phyloP scores from a whole-genome alignment of 495 filamentous ascomycete genomes.

The Aeminium ludgeri region DNA sequence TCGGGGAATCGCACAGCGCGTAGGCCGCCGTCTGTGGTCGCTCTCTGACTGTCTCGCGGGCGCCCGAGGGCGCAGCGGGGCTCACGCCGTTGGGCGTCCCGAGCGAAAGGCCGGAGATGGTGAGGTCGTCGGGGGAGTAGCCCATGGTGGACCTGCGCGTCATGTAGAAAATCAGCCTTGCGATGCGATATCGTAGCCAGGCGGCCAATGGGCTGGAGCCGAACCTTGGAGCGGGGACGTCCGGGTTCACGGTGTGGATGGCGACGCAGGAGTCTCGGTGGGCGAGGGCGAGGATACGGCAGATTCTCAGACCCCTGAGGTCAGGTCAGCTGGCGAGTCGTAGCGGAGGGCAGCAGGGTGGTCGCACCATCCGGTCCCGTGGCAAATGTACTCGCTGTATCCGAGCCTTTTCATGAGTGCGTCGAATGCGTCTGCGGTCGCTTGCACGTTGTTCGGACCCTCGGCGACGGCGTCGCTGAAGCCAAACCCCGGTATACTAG shows the following conservation, averaged over 20 bases:
- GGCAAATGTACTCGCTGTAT: constrained; percentile 23
- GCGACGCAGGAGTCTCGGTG: constrained; percentile 20
- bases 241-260: constrained; percentile 24
- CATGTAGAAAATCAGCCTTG: constrained; percentile 15
- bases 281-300: constrained; percentile 23
- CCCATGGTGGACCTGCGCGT: constrained; percentile 20
- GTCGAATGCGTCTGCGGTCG: constrained; percentile 22
- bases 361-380: constrained; percentile 23
- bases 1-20: constrained; percentile 25
- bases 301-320: constrained; percentile 25
- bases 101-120: background rate
- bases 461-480: constrained; percentile 23
- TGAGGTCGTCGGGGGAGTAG: constrained; percentile 16
- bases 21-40: constrained; percentile 24
- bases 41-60: background rate
- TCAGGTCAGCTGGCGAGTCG: constrained; percentile 3
- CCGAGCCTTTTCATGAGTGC: constrained; percentile 24
- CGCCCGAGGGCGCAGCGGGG: constrained; percentile 3
- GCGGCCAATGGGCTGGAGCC: constrained; percentile 6
- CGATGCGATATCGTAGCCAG: constrained; percentile 19
- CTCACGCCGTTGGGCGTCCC: background rate
- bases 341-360: background rate
- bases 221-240: constrained; percentile 19
- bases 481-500: constrained; percentile 26
- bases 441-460: constrained; percentile 20